phyloP scores from a whole-genome alignment of 2,329 filamentous ascomycete genomes.

The Lasiodiplodia sp. region DNA sequence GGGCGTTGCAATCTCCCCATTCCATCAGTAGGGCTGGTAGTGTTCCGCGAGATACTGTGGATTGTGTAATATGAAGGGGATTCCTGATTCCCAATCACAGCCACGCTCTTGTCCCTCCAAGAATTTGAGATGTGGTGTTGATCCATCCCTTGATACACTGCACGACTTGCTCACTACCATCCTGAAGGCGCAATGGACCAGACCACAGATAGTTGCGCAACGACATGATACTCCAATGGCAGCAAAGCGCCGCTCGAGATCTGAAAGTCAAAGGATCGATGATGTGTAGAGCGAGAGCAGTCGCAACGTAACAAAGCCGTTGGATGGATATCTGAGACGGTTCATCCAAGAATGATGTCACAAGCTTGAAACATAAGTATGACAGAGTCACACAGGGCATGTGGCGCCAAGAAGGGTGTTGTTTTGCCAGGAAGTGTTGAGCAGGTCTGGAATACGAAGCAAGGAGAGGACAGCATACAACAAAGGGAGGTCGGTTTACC shows the following conservation, averaged over 20 bases:
- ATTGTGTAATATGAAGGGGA: not conserved
- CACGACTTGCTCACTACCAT: not conserved
- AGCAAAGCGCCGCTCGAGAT: not conserved
- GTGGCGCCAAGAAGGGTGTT: not conserved
- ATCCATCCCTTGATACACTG: not conserved
- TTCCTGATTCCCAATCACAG: not conserved
- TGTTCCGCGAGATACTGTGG: not conserved
- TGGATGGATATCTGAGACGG: not conserved
- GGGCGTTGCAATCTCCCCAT: conserved; percentile 1
- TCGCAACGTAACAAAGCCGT: not conserved
- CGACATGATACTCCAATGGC: not conserved
- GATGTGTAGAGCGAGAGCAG: not conserved
- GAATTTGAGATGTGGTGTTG: not conserved
- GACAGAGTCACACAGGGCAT: not conserved
- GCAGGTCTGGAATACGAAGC: not conserved
- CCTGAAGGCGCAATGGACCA: not conserved
- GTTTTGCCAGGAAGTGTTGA: not conserved
- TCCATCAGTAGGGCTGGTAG: not conserved
- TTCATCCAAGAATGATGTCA: not conserved
- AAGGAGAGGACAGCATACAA: not conserved
- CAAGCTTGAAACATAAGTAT: not conserved
- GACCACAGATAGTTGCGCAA: not conserved
- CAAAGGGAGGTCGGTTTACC: not conserved
- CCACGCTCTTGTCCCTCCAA: not conserved
- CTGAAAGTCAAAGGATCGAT: not conserved